Evolutionary conservation across 441 rosid species (phyloP).

Genomic region (Heliophila coronopifolia): DNA sequence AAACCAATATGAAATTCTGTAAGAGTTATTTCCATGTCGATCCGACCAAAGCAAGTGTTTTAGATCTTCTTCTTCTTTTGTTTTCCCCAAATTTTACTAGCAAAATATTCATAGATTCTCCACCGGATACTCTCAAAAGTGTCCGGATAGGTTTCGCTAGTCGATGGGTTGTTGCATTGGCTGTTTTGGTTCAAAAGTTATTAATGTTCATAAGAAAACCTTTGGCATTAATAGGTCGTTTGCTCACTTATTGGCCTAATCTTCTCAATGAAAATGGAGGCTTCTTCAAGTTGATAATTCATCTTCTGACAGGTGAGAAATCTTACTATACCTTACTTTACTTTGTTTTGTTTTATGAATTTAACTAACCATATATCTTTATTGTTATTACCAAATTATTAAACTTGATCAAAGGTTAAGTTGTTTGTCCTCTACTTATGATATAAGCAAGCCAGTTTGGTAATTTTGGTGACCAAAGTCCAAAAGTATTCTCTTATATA

Average conservation of each 20-base stretch:
- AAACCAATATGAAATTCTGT: conserved; percentile 22
- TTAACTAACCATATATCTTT: background rate
- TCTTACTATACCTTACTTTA: background rate
- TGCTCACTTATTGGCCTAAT: conserved; percentile 35
- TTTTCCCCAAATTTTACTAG: conserved; percentile 26
- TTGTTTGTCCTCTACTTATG: background rate
- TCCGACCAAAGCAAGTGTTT: conserved; percentile 37
- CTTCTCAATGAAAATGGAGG: conserved; percentile 41
- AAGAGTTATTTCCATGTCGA: conserved; percentile 19
- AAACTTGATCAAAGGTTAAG: background rate
- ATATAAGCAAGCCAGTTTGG: background rate
- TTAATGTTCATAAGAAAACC: conserved; percentile 35
- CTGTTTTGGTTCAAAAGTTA: conserved; percentile 38
- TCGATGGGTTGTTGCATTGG: conserved; percentile 43
- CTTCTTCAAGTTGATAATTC: conserved; percentile 25
- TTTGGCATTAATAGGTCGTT: conserved; percentile 31
- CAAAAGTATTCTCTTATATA: no score
- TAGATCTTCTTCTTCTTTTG: conserved; percentile 41
- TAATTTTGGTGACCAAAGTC: background rate
- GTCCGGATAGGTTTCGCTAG: conserved; percentile 27
- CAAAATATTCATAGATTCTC: conserved; percentile 40
- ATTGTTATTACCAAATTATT: background rate
- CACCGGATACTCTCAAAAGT: conserved; percentile 31
- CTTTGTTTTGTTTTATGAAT: no score
- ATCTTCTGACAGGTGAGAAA: conserved; percentile 33